phyloP scores from a whole-genome alignment of 2,329 filamentous ascomycete species.

The Cucurbitaria berberidis region DNA sequence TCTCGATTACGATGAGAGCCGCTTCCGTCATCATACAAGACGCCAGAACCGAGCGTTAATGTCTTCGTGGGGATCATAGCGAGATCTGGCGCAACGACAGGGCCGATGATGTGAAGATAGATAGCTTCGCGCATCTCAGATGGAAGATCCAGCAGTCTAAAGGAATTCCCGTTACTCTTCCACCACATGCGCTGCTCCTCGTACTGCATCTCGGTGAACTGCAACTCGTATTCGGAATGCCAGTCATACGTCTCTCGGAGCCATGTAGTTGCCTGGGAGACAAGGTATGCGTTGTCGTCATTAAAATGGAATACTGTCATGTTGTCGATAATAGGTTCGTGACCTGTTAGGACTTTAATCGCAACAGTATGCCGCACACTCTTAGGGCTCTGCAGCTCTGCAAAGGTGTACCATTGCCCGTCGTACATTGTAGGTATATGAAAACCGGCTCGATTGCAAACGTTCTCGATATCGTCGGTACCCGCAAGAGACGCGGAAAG shows the following conservation, averaged over 20 bases:
- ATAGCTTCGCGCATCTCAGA: constrained; percentile 16
- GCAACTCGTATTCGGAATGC: constrained; percentile 8
- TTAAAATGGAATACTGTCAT: too few species aligned
- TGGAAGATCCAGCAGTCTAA: constrained; percentile 19
- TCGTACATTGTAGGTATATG: not conserved
- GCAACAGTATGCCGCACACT: constrained; percentile 4
- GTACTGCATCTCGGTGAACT: constrained; percentile 9
- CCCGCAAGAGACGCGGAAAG: constrained; percentile 7
- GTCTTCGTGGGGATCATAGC: too few species aligned
- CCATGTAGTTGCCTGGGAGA: constrained; percentile 5
- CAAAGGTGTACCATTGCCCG: constrained; percentile 14
- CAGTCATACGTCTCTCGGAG: constrained; percentile 15
- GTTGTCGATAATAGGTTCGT: too few species aligned
- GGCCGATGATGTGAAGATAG: constrained; percentile 18
- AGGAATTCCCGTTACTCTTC: constrained; percentile 13
- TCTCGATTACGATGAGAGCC: constrained; percentile 9
- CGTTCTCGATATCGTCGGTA: not conserved
- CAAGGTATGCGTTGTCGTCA: too few species aligned
- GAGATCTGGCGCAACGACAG: constrained; percentile 16
- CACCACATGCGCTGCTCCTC: constrained; percentile 24
- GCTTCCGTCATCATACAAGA: too few species aligned
- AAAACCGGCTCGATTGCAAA: not conserved
- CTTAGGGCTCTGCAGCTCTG: not conserved
- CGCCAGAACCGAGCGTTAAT: too few species aligned
- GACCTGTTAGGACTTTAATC: not conserved